These are phyloP conservation scores for Neurospora hispaniola DNA, from an alignment of 495 filamentous ascomycete species.

Conservation along the genomic window DNA sequence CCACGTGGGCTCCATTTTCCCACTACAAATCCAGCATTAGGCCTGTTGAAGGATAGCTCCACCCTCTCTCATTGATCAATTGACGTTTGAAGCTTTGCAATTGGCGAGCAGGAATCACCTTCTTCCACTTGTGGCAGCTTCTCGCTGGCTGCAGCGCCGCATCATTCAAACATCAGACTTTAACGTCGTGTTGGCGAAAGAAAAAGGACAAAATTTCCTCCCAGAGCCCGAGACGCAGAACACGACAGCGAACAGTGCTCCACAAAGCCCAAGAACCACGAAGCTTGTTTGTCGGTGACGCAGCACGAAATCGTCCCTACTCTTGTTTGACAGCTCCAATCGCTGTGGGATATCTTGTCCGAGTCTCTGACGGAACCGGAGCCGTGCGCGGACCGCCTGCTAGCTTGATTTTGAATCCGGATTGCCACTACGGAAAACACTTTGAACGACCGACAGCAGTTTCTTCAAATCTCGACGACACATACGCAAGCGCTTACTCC, in stretches of 20 bases:
- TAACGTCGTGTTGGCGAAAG: neutral
- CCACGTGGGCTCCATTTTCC: neutral
- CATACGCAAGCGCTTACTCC: neutral
- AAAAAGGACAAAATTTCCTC: neutral
- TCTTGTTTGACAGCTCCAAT: neutral
- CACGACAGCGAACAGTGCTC: neutral
- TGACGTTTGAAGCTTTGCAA: constrained; percentile 7
- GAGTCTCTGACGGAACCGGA: neutral
- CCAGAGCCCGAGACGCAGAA: neutral
- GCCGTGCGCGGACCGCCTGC: neutral
- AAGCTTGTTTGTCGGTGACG: neutral
- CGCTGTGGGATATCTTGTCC: neutral
- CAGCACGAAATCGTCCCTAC: neutral
- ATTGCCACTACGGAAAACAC: neutral
- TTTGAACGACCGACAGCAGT: neutral
- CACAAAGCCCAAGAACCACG: neutral
- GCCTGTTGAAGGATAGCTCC: neutral
- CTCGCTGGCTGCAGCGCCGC: constrained; percentile 8
- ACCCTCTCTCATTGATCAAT: constrained; percentile 25
- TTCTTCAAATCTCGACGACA: neutral
- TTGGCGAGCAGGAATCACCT: neutral
- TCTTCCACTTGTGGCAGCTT: constrained; percentile 4
- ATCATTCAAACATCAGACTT: neutral
- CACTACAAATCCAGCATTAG: neutral
- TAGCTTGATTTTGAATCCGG: neutral